phyloP scores from a whole-genome alignment of 768 basidiomycete species.

The Termitomyces sp. region DNA sequence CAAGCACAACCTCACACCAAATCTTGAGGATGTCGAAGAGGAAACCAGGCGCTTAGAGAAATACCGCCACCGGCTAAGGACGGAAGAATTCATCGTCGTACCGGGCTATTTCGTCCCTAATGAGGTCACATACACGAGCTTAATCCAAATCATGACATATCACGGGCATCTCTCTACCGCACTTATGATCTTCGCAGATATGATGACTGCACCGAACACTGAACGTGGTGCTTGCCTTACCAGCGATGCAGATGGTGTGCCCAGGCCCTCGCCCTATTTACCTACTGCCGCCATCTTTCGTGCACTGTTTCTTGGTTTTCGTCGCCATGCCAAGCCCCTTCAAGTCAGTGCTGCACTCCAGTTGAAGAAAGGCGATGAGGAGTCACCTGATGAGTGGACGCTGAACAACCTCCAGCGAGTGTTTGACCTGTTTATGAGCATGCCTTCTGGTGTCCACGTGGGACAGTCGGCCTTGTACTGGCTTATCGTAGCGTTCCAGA shows the following conservation, averaged over 20 bases:
- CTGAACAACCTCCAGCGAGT: conserved; percentile 48
- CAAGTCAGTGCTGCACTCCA: conserved; percentile 1
- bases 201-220: conserved; percentile 44
- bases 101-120: conserved; percentile 45
- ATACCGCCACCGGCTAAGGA: conserved; percentile 30
- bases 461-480: conserved; percentile 51
- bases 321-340: conserved; percentile 42
- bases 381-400: conserved; percentile 38
- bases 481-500: conserved; percentile 61
- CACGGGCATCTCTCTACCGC: conserved; percentile 57
- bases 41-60: conserved; percentile 20
- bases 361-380: background rate
- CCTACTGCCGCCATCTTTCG: conserved; percentile 56
- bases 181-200: conserved; percentile 58
- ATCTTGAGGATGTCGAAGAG: conserved; percentile 24
- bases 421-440: conserved; percentile 56
- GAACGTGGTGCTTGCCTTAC: conserved; percentile 27
- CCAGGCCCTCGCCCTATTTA: conserved; percentile 24
- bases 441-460: conserved; percentile 39
- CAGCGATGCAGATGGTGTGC: conserved; percentile 19
- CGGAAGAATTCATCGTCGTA: conserved; percentile 42
- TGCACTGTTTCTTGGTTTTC: conserved; percentile 71
- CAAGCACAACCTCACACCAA: conserved; percentile 42
- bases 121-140: conserved; percentile 55
- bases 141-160: conserved; percentile 69